Conservation (phyloP, 768 basidiomycete species). For the Rubroboletus satanas region DNA sequence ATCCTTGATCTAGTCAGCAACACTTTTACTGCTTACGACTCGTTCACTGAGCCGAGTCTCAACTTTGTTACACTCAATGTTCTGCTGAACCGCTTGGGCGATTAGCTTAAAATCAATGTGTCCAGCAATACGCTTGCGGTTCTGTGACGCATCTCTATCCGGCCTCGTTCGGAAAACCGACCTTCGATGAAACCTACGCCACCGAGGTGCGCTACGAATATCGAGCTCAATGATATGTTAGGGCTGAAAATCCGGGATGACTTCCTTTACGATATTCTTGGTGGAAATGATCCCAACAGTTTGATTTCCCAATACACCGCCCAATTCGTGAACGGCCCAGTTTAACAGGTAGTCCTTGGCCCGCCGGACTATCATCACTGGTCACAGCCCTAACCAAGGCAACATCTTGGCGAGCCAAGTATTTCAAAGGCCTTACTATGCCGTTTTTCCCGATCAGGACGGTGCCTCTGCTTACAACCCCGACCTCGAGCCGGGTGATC, state of each 20-base stretch:
- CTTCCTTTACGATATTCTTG: constrained; percentile 54
- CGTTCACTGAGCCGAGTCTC: no score
- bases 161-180: not conserved
- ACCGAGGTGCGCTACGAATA: constrained; percentile 25
- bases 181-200: not conserved
- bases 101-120: no score
- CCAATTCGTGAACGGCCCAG: no score
- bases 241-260: constrained; percentile 60
- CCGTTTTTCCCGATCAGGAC: not conserved
- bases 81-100: no score
- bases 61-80: no score
- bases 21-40: no score
- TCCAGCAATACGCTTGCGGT: no score
- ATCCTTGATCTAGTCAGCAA: no score
- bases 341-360: constrained; percentile 29
- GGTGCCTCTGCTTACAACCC: not conserved
- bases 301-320: no score
- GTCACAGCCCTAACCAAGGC: constrained; percentile 51
- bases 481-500: not conserved
- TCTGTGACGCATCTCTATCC: no score
- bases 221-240: constrained; percentile 43
- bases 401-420: constrained; percentile 34
- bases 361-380: constrained; percentile 56
- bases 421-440: constrained; percentile 20
- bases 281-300: not conserved